Conservation (phyloP, 106 monocot species). For the Alisma plantagoaquatica region DNA sequence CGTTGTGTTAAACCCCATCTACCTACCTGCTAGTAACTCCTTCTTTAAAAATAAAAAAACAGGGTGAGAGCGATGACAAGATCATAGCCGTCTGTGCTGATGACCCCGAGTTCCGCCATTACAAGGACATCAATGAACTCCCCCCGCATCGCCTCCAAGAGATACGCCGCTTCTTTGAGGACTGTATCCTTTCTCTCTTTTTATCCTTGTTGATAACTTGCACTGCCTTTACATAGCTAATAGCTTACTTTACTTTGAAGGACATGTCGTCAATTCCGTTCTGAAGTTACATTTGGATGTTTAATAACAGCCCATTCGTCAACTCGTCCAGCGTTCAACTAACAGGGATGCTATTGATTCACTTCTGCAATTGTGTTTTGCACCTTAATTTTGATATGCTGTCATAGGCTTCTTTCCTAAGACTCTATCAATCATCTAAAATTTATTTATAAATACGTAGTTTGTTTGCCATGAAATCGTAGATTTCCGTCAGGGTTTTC, state of each 20-base stretch:
- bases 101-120: constrained; percentile 64
- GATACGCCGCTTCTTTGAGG: constrained; percentile 83
- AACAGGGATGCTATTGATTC: neutral
- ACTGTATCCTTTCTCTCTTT: constrained; percentile 38
- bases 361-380: no score
- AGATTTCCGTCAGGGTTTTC: no score
- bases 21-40: neutral
- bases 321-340: neutral
- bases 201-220: no score
- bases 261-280: neutral
- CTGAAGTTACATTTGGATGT: constrained; percentile 1
- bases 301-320: neutral
- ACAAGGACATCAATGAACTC: constrained; percentile 64
- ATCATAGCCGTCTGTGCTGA: constrained; percentile 87
- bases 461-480: no score
- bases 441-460: no score
- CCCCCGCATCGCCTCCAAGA: constrained; percentile 71
- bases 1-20: neutral
- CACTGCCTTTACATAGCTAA: no score
- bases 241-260: no score
- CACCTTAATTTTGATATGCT: no score
- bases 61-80: constrained; percentile 84
- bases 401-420: no score
- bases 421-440: no score
- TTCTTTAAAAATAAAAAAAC: neutral